Evolutionary conservation across 805 yeast genomes (phyloP), one percentile per base, ranked within the genome.

Genomic region (Candida vartiovaarae): DNA sequence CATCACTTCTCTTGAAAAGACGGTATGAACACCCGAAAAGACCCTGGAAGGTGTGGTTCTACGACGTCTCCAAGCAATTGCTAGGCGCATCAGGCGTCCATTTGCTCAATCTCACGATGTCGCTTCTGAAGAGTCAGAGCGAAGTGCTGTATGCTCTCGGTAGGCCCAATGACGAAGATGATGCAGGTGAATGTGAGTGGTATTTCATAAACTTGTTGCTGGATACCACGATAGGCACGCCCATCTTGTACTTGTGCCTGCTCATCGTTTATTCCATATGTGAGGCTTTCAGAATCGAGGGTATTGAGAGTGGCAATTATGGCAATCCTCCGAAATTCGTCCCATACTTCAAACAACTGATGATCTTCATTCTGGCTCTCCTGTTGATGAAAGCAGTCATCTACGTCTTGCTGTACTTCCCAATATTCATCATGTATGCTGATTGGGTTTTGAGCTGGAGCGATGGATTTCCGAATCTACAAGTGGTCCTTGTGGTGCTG

Each of bases 221-320:
- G 59, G 99, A 91, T 62, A 90, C 98, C 35, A 91, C 99, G 0
- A 73, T 90, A 6, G 99, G 99, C 1, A 91, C 91, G 3, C 95
- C 95, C 6, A 75, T 91, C 3, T 65, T 84, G 26, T 84, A 86
- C 78, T 62, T 62, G 6, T 63, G 68, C 25, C 69, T 90, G 28
- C 74, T 74, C 46, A 48, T 69, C 3, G 67, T 80, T 2, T 82
- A 81, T 58, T 64, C 61, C 11, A 42, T 69, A 2, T 75, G 62
- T 30, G 50, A 46, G 20, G 41, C 40, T 33, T 54, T 59, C 8
- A 46, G 57, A 3, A 49, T 67, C n/a, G 45, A 64, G 34, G 75
- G 75, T 40, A 65, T 74, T 11, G 71, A 71, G 38, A 68, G 75
- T 52, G 80, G 80, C 8, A 64, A 64, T 45, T 68, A 70, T 60